A percentile compares a stretch with the other conserved stretches of the same genome.
phyloP scores from a whole-genome alignment of 2,329 filamentous ascomycete genomes.

The Berkeleyomyces rouxiae region DNA sequence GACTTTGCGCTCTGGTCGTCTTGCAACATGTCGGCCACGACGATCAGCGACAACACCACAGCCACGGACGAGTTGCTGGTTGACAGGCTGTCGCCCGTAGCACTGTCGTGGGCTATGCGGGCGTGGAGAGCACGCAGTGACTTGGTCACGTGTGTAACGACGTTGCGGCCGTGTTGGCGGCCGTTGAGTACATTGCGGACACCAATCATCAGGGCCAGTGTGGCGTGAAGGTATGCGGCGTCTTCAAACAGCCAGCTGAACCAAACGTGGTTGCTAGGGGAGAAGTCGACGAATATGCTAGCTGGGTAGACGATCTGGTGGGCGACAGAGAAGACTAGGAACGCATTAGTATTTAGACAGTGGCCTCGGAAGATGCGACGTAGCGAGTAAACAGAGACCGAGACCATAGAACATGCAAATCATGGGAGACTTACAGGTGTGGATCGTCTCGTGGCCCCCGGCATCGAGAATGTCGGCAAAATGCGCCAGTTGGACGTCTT shows the following conservation, averaged over 20 bases:
- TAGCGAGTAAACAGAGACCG: not conserved
- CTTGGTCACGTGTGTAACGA: slow-evolving; percentile 8
- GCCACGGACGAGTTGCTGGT: slow-evolving; percentile 10
- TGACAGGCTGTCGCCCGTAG: not conserved
- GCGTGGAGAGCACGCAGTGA: slow-evolving; percentile 11
- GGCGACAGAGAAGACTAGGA: slow-evolving; percentile 11
- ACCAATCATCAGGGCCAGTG: slow-evolving; percentile 12
- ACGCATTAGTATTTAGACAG: too few species aligned
- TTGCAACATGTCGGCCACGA: slow-evolving; percentile 12
- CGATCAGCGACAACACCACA: slow-evolving; percentile 11
- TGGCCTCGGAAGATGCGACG: not conserved
- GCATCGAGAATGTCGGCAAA: slow-evolving; percentile 4
- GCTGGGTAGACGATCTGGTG: slow-evolving; percentile 13
- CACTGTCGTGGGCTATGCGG: slow-evolving; percentile 1
- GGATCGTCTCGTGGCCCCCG: slow-evolving; percentile 8
- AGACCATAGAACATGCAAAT: not conserved
- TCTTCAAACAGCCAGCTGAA: slow-evolving; percentile 12
- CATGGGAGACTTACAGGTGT: slow-evolving; percentile 3
- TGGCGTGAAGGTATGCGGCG: slow-evolving; percentile 9
- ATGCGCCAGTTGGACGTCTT: slow-evolving; percentile 2
- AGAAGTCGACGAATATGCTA: slow-evolving; percentile 12
- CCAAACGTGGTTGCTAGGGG: slow-evolving; percentile 10
- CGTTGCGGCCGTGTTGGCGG: slow-evolving; percentile 6
- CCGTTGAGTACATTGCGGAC: slow-evolving; percentile 12
- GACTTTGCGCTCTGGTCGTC: slow-evolving; percentile 10